Conservation (phyloP, 2,329 filamentous ascomycete genomes). For the Bertia moriformis region DNA sequence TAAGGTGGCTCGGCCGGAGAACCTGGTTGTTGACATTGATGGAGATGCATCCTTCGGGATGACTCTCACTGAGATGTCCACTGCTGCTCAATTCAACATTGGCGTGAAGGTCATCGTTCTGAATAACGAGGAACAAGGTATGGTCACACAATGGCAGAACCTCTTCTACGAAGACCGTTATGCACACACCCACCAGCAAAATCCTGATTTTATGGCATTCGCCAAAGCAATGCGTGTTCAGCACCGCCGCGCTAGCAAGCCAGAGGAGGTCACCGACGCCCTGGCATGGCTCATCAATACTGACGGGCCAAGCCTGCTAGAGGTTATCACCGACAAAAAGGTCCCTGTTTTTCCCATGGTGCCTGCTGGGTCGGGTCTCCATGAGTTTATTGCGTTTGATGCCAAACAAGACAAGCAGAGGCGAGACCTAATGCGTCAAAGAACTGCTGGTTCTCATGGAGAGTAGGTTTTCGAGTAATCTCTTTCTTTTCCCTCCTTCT, state of each 20-base stretch:
- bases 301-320: conserved; percentile 78
- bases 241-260: conserved; percentile 55
- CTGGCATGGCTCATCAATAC: conserved; percentile 79
- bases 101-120: conserved; percentile 86
- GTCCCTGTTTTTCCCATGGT: conserved; percentile 97
- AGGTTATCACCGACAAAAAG: conserved; percentile 83
- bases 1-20: conserved; percentile 60
- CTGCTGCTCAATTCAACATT: conserved; percentile 89
- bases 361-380: conserved; percentile 68
- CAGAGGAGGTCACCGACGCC: conserved; percentile 62
- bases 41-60: conserved; percentile 98
- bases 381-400: conserved; percentile 88
- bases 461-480: no score
- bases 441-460: no score
- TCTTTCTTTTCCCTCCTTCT: no score
- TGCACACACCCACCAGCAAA: conserved; percentile 81
- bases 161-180: conserved; percentile 93
- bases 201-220: conserved; percentile 91
- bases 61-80: conserved; percentile 90
- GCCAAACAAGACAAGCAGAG: no score
- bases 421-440: no score
- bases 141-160: conserved; percentile 98
- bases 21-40: conserved; percentile 83
- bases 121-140: conserved; percentile 96
- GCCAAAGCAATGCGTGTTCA: conserved; percentile 82